A percentile compares a stretch with the other conserved stretches of the same genome.
phyloP scores from a whole-genome alignment of 1,284 basidiomycete genomes.

The Sanghuangporus sanghuang region DNA sequence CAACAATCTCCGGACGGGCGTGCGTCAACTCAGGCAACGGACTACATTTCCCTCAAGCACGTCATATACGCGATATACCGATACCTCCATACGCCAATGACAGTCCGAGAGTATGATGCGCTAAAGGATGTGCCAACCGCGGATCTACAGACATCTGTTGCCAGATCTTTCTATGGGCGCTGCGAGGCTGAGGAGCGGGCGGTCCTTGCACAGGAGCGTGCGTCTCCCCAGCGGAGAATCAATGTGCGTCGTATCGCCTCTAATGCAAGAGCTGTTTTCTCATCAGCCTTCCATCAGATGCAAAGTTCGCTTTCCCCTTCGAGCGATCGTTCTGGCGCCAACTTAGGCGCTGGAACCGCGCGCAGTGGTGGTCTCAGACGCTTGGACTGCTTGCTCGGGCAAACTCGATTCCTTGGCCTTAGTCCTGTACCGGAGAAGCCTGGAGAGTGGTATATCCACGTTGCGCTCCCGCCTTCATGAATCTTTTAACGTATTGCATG shows the following conservation, averaged over 20 bases:
- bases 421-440: background rate
- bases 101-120: slow-evolving; percentile 1
- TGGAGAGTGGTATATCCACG: slow-evolving; percentile 1
- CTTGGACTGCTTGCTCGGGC: slow-evolving; percentile 14
- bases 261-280: background rate
- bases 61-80: slow-evolving; percentile 11
- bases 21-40: background rate
- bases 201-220: background rate
- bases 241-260: background rate
- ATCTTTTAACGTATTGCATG: background rate
- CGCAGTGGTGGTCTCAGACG: slow-evolving; percentile 11
- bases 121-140: slow-evolving; percentile 1
- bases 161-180: slow-evolving; percentile 12
- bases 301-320: background rate
- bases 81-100: slow-evolving; percentile 8
- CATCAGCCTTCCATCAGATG: background rate
- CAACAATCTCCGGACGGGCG: background rate
- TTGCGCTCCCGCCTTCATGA: background rate
- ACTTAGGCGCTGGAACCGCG: background rate
- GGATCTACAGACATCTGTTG: slow-evolving; percentile 6
- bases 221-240: background rate
- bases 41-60: slow-evolving; percentile 8
- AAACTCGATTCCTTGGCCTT: slow-evolving; percentile 10
- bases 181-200: background rate
- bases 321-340: background rate